These are phyloP conservation scores for Capronia americana DNA, from an alignment of 2,329 filamentous ascomycete genomes.

Conservation along the genomic window DNA sequence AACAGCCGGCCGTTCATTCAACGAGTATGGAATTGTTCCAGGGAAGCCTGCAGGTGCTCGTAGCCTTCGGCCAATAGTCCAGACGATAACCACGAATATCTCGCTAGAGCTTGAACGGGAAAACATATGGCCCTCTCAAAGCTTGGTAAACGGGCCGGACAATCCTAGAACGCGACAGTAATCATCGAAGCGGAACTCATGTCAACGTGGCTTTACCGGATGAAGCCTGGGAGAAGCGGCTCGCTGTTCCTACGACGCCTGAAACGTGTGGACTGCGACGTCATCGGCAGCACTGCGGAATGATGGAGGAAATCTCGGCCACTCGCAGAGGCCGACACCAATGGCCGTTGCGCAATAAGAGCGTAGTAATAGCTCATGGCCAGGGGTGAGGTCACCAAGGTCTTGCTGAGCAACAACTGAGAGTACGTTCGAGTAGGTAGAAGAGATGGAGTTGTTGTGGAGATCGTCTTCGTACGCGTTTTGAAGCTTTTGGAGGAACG, in stretches of 20 bases:
- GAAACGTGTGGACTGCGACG: neutral
- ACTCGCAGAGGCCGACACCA: neutral
- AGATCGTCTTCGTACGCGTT: no score
- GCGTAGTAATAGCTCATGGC: no score
- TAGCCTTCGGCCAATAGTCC: neutral
- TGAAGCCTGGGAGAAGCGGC: neutral
- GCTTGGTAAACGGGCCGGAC: neutral
- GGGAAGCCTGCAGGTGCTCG: neutral
- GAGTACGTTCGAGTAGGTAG: no score
- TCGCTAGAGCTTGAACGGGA: slow-evolving; percentile 7
- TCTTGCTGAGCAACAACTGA: no score
- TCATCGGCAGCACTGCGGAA: neutral
- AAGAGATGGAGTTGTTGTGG: no score
- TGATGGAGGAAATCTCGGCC: neutral
- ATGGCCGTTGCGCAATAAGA: no score
- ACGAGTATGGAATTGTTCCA: slow-evolving; percentile 11
- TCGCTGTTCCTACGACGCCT: no score
- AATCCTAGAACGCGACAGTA: neutral
- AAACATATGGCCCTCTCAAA: neutral
- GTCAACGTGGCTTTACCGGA: neutral
- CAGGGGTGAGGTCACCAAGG: no score
- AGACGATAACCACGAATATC: neutral
- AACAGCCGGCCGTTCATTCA: neutral
- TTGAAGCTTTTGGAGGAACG: no score
- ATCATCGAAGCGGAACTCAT: neutral